Base-by-base conservation (phyloP, 305 asterid genomes). In the Stenogyne calaminthoides region DNA sequence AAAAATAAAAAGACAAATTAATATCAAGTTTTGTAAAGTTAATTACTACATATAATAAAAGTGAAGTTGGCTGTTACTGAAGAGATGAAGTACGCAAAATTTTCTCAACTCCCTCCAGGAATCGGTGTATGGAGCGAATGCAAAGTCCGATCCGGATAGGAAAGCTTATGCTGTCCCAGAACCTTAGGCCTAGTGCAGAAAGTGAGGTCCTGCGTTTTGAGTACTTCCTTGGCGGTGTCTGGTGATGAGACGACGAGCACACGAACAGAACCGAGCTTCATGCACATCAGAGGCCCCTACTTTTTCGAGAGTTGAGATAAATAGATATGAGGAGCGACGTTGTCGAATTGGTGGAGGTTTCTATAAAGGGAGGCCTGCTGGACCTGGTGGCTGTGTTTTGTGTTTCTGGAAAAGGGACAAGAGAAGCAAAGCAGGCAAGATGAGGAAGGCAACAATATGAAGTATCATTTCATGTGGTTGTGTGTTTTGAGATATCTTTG, bases 101-200 rank as follows among this genome's bases (percentile, higher is more conserved):
- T 86, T 86, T 59, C 90, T 77, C 65, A 81, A 1, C 22, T 85
- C 80, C 27, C 84, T 77, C 88, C 90, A 85, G 0, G 82, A 70
- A 0, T 75, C 73, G 15, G 46, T 64, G 10, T 85, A 85, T 0
- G 83, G 82, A 1, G 88, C 78, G 73, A 83, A 83, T 3, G 78
- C 80, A 2, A 80, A 10, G 27, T 78, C 88, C 2, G 34, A 7
- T 15, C 83, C 76, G 29, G 61, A 72, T 82, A 81, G 51, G 78
- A 71, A 14, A 83, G 9, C 40, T 66, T 80, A 1, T 54, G 60
- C 66, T 57, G 80, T 9, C 84, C 85, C 0, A 64, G 73, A 5
- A 64, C 6, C 7, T 27, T 68, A 0, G 91, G 89, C 16, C 91
- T 37, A 69, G 86, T 81, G 65, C 85, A n/a, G 18, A 82, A 87